phyloP scores from a whole-genome alignment of 2,329 filamentous ascomycete genomes.

The Clarireedia homoeocarpa region DNA sequence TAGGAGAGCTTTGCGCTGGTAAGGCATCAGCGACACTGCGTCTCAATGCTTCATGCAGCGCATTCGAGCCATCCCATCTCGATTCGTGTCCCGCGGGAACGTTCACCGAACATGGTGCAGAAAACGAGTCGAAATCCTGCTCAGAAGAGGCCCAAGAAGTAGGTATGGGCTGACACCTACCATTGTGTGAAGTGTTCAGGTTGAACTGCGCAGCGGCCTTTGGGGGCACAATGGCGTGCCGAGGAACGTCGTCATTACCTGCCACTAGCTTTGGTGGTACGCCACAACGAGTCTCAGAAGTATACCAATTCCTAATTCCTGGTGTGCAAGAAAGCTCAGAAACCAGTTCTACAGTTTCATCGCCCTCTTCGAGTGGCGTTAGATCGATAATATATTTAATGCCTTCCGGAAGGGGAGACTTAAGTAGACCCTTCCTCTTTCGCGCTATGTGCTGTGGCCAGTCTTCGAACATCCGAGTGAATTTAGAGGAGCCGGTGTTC shows the following conservation, averaged over 20 bases:
- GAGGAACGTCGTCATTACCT: slow-evolving; percentile 38
- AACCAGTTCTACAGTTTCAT: slow-evolving; percentile 52
- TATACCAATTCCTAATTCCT: slow-evolving; percentile 49
- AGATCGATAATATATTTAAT: slow-evolving; percentile 56
- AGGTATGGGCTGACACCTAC: neutral
- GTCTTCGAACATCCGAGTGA: slow-evolving; percentile 38
- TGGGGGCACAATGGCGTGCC: neutral
- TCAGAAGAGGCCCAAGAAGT: neutral
- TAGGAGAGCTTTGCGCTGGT: no score
- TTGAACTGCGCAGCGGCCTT: neutral
- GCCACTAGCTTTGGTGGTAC: slow-evolving; percentile 36
- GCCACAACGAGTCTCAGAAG: slow-evolving; percentile 30
- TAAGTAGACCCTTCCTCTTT: slow-evolving; percentile 27
- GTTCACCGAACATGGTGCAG: no score
- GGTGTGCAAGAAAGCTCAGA: slow-evolving; percentile 50
- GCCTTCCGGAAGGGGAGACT: slow-evolving; percentile 30
- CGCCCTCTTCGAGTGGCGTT: slow-evolving; percentile 53
- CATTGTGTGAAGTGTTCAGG: neutral
- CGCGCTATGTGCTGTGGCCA: slow-evolving; percentile 35
- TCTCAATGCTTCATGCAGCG: no score
- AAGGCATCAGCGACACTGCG: no score
- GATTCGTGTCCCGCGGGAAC: no score
- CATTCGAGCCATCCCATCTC: no score
- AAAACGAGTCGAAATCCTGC: no score
- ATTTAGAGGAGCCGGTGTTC: slow-evolving; percentile 39